Percentiles rank a stretch among this genome's conserved stretches.
Evolutionary conservation across 768 basidiomycete genomes (phyloP).

Genomic region (Leccinum longicurvipes): DNA sequence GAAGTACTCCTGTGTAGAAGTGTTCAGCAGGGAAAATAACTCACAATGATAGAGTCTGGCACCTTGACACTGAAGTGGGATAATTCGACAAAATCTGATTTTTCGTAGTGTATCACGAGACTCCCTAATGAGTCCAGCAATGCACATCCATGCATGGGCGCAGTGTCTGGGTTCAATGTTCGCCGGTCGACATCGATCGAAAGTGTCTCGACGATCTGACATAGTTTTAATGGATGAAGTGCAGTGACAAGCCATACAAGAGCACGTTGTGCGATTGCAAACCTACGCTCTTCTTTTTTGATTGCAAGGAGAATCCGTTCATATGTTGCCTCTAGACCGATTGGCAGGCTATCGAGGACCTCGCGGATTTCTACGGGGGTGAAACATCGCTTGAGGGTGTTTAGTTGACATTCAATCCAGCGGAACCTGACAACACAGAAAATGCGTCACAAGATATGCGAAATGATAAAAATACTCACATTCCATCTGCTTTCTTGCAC

Average conservation of each 20-base stretch:
- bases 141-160: neutral
- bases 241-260: neutral
- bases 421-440: neutral
- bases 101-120: neutral
- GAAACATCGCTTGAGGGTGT: neutral
- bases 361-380: neutral
- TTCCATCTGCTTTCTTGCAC: constrained; percentile 6
- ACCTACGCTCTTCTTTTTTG: neutral
- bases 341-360: neutral
- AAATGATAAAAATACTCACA: neutral
- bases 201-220: neutral
- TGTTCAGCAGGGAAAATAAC: too few relatives aligned
- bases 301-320: neutral
- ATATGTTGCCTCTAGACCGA: neutral
- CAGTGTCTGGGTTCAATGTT: neutral
- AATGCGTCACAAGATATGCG: neutral
- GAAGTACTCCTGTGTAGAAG: too few relatives aligned
- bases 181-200: neutral
- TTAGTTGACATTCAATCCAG: neutral
- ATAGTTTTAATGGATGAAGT: neutral
- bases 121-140: neutral
- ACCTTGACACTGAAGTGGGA: neutral
- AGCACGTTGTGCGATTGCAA: neutral
- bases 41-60: too few relatives aligned
- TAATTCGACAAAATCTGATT: neutral